Base-by-base conservation (phyloP, 371 early-diverging fungal genomes). In the Thermomucor indicae-seudaticae region DNA sequence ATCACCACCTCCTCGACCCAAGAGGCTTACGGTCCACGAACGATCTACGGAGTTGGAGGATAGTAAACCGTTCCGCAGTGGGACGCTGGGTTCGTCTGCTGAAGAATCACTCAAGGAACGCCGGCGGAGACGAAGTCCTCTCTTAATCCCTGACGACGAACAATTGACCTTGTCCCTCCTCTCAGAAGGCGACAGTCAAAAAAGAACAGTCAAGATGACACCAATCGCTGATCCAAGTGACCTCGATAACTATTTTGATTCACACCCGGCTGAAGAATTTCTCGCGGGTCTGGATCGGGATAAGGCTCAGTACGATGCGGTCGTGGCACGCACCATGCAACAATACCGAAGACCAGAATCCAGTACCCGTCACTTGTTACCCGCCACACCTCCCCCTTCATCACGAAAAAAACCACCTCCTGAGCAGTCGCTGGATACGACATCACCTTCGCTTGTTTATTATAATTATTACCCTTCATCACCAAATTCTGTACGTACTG, bases 221-320 rank as follows among this genome's bases (percentile, higher is more conserved):
- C 14, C 32, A 7, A 14, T 14, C 10, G 32, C 32, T 7, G 32
- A 7, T 10, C 32, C 32, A 14, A 32, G 32, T 30, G 20, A 34
- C 16, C 34, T 32, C 34, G 24, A 38, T 38, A 16, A 14, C 20
- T 20, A n/a, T 38, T 20, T 38, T 38, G 17, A 38, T 38, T 38
- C 38, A 7, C 20, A 16, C 23, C 16, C 16, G 17, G 14, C 45
- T 6, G 23, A 39, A 12, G n/a, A n/a, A n/a, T n/a, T n/a, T n/a
- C n/a, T n/a, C n/a, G n/a, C n/a, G n/a, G 25, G 39, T 7, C 17
- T 53, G 29, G 53, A 45, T 20, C 53, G 47, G 10, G 64, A 64
- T 22, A 64, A 68, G 19, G 64, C 68, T 14, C 61, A 67, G 34
- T 67, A 67, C 16, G 68, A 67, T 14, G 68, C 68, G 3, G 47